Evolutionary conservation across 2,329 filamentous ascomycete genomes (phyloP).

Genomic region (Colletotrichum paranaense): DNA sequence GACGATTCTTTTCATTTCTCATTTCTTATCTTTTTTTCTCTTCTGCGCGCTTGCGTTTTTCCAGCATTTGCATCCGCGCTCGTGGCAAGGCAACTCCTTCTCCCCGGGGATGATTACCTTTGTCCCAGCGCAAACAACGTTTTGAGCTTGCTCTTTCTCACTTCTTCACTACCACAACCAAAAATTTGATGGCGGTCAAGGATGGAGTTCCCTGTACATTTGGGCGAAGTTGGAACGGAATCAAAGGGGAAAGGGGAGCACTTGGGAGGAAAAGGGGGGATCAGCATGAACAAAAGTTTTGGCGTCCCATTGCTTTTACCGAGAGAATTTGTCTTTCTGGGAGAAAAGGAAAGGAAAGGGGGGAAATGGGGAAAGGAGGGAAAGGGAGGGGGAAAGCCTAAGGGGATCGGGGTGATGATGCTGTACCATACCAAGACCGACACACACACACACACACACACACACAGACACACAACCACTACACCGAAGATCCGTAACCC

Average conservation of each 20-base stretch:
- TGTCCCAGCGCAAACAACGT: slow-evolving; percentile 10
- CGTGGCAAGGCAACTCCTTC: background rate
- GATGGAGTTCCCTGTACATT: slow-evolving; percentile 25
- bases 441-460: background rate
- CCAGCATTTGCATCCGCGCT: slow-evolving; percentile 32
- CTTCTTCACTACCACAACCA: background rate
- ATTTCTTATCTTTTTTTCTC: background rate
- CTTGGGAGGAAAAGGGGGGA: slow-evolving; percentile 24
- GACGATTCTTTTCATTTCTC: slow-evolving; percentile 17
- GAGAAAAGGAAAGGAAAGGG: slow-evolving; percentile 13
- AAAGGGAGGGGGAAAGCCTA: background rate
- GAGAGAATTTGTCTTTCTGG: slow-evolving; percentile 10
- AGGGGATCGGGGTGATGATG: slow-evolving; percentile 28
- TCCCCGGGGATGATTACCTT: background rate
- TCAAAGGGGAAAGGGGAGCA: slow-evolving; percentile 14
- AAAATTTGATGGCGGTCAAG: background rate
- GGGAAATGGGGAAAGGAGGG: slow-evolving; percentile 1
- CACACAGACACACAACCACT: slow-evolving; percentile 2
- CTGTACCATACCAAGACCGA: slow-evolving; percentile 34
- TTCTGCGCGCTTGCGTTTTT: slow-evolving; percentile 18
- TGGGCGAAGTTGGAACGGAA: background rate
- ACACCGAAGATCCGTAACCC: slow-evolving; percentile 27
- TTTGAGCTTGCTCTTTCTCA: slow-evolving; percentile 5
- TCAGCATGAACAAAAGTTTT: slow-evolving; percentile 34
- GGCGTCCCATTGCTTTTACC: slow-evolving; percentile 33